These are phyloP conservation scores for Chlorella sorokiniana DNA, from an alignment of 139 green algal genomes.

Conservation along the genomic window DNA sequence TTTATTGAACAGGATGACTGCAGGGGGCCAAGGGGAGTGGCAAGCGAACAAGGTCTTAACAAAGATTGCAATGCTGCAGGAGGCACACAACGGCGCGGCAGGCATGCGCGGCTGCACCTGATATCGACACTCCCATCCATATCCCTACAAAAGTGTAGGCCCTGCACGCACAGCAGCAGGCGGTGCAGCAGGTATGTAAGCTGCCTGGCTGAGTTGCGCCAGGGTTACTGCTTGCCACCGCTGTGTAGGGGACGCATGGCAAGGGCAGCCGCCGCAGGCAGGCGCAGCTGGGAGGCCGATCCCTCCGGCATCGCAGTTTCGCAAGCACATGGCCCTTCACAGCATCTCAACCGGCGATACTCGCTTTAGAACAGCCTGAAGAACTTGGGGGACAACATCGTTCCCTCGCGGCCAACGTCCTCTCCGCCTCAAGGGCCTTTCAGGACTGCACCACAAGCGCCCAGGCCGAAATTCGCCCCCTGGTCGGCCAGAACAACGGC, in stretches of 20 bases:
- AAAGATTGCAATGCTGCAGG: not conserved
- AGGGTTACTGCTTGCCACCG: too few species aligned
- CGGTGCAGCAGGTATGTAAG: too few species aligned
- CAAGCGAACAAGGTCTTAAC: not conserved
- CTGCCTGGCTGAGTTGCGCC: too few species aligned
- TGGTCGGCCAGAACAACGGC: too few species aligned
- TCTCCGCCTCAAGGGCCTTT: too few species aligned
- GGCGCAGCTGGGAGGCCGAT: too few species aligned
- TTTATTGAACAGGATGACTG: conserved; percentile 97
- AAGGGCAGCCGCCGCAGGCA: too few species aligned
- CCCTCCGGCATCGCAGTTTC: too few species aligned
- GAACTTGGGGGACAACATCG: not conserved
- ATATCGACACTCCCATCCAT: conserved; percentile 44
- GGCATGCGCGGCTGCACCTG: not conserved
- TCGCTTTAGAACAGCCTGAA: not conserved
- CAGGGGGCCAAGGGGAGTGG: not conserved
- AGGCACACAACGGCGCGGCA: not conserved
- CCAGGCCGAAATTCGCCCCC: too few species aligned
- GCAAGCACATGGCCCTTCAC: not conserved
- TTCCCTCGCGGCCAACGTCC: too few species aligned
- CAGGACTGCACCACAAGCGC: too few species aligned
- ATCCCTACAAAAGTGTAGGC: conserved; percentile 41
- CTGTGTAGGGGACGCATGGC: too few species aligned
- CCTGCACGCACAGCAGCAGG: not conserved
- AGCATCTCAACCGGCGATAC: not conserved